These are phyloP conservation scores for Daldinia caldariorum DNA, from an alignment of 495 filamentous ascomycete genomes.

Conservation along the genomic window DNA sequence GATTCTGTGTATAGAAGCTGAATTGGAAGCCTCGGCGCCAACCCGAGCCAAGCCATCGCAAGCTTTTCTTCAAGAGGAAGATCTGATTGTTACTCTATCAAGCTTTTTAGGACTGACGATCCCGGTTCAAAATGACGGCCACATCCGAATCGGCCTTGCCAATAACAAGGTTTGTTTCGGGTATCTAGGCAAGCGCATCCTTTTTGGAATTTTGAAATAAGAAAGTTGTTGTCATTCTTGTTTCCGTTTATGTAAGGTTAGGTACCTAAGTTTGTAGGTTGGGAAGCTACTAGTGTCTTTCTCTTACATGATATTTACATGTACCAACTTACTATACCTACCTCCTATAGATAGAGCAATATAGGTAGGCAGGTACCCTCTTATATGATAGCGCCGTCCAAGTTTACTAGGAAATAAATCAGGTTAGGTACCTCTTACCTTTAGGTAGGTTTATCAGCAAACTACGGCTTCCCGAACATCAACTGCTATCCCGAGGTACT, in stretches of 20 bases:
- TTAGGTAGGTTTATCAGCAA: background rate
- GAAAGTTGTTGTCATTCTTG: too few species aligned
- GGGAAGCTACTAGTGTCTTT: background rate
- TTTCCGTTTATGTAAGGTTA: too few species aligned
- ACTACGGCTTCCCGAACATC: background rate
- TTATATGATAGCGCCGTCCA: background rate
- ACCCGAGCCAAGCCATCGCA: conserved; percentile 30
- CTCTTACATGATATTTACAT: background rate
- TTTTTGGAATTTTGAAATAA: too few species aligned
- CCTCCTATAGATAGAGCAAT: too few species aligned
- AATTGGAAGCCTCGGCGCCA: conserved; percentile 26
- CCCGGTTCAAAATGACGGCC: conserved; percentile 12
- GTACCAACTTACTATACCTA: too few species aligned
- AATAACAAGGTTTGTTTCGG: conserved; percentile 6
- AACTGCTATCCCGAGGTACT: conserved; percentile 11
- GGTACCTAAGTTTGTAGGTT: background rate
- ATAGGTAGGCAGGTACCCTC: background rate
- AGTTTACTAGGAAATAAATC: background rate
- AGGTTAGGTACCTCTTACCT: too few species aligned
- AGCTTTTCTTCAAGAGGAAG: conserved; percentile 24
- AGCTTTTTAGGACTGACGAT: conserved; percentile 29
- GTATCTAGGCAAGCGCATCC: background rate
- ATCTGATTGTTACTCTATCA: conserved; percentile 20
- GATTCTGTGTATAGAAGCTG: background rate
- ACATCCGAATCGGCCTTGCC: conserved; percentile 16